A percentile compares a stretch with the other conserved stretches of the same genome.
Evolutionary conservation across 2,329 filamentous ascomycete species (phyloP).

Genomic region (Cladophialophora bantiana): DNA sequence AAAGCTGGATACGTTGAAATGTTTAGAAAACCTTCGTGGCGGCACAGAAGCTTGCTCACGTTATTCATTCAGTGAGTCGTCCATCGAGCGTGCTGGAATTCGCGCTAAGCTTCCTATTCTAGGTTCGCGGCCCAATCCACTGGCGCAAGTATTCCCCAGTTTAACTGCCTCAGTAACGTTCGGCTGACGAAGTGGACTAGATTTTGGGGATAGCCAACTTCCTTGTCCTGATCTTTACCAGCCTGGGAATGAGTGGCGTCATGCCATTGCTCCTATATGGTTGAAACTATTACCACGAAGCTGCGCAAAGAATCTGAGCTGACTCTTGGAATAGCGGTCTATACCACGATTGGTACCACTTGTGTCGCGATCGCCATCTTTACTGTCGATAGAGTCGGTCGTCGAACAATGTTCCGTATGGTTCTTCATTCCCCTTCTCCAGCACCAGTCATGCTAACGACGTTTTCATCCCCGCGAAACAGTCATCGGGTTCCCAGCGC

Average conservation of each 20-base stretch:
- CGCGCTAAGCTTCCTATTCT: not conserved
- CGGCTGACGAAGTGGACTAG: conserved; percentile 1
- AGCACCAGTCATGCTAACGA: too few species aligned
- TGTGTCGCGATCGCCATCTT: conserved; percentile 72
- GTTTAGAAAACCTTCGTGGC: conserved; percentile 32
- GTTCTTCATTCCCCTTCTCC: not conserved
- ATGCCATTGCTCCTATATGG: conserved; percentile 54
- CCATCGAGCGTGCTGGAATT: too few species aligned
- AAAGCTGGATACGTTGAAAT: conserved; percentile 31
- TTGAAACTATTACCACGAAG: conserved; percentile 3
- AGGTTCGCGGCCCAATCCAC: conserved; percentile 43
- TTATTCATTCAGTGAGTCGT: conserved; percentile 30
- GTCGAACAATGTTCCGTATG: conserved; percentile 51
- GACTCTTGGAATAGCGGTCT: conserved; percentile 42
- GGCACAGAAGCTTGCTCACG: conserved; percentile 23
- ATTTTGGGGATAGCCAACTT: conserved; percentile 48
- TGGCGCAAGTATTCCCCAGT: conserved; percentile 30
- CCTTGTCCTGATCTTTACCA: conserved; percentile 48
- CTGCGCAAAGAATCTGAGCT: not conserved
- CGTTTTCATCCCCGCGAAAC: not conserved
- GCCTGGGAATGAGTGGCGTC: conserved; percentile 47
- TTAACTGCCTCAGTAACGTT: not conserved
- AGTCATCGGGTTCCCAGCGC: conserved; percentile 44
- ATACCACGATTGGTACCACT: conserved; percentile 63
- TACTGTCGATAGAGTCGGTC: conserved; percentile 72